phyloP scores from a whole-genome alignment of 2,329 filamentous ascomycete species.

The Apiospora pterosperma region DNA sequence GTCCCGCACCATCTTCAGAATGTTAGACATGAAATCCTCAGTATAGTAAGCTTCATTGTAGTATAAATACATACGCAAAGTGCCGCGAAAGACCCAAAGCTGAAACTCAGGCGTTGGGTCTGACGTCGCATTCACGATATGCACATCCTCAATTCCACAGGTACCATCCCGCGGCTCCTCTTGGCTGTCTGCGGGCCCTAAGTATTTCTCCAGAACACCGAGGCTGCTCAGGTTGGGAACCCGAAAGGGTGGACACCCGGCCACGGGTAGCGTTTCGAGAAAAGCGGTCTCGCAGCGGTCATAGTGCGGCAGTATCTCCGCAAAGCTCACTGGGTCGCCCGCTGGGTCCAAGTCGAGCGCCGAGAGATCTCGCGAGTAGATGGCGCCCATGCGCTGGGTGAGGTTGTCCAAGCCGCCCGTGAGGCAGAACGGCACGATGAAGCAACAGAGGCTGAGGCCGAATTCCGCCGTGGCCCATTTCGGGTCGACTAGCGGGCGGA shows the following conservation, averaged over 20 bases:
- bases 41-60: background rate
- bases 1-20: background rate
- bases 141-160: background rate
- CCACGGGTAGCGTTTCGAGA: background rate
- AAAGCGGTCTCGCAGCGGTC: background rate
- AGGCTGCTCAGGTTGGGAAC: background rate
- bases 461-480: background rate
- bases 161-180: too few relatives aligned
- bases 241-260: background rate
- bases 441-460: background rate
- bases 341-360: background rate
- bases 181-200: background rate
- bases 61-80: background rate
- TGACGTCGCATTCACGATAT: background rate
- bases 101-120: background rate
- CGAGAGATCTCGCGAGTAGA: background rate
- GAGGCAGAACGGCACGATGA: background rate
- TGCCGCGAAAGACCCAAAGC: background rate
- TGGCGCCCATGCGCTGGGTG: background rate
- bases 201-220: background rate
- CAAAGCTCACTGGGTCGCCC: background rate
- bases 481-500: background rate
- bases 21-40: background rate
- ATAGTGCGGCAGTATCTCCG: background rate
- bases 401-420: background rate